Evolutionary conservation across 768 basidiomycete genomes (phyloP), one percentile per base, ranked within the genome.

Genomic region (Austroboletus eburneus): DNA sequence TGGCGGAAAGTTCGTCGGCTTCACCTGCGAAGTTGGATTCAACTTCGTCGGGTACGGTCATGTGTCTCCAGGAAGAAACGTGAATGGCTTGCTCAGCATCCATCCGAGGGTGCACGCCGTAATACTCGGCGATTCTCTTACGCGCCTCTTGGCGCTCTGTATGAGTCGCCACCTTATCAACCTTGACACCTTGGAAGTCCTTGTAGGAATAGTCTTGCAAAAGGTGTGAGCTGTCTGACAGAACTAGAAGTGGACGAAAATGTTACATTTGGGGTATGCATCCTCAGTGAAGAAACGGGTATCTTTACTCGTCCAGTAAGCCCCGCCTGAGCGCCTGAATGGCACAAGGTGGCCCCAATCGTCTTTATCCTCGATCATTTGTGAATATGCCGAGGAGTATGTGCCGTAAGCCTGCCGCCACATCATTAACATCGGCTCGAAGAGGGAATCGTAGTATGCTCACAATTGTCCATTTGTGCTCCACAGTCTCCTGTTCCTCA

Each of bases 201-300:
- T 50, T 42, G 37, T 66, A 65, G 12, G 65, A 59, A 42, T 64
- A 64, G 12, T 59, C 63, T 65, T 22, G 5, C 27, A 24, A 17
- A 27, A 21, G n/a, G 16, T 2, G 21, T 49, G 9, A 49, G 30
- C 20, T 10, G 8, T 27, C 5, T 27, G 12, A 32, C 3, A 5
- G 35, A 17, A 13, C 8, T 14, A 2, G 9, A 14, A 36, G n/a
- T n/a, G n/a, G 20, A 29, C 14, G 7, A 20, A 35, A 38, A 34
- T 5, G 21, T 10, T 43, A 63, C 61, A 52, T 45, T 64, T 63
- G 6, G 63, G 55, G 32, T 51, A 57, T 9, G 46, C 43, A 7
- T 56, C 30, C 25, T 39, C 10, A 37, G 48, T 42, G 27, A 65
- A 23, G 44, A 53, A 65, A 18, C 57, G 63, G 5, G 61, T 37